Base-by-base conservation (phyloP, 768 basidiomycete species). In the Cyclocybe cylindracea region DNA sequence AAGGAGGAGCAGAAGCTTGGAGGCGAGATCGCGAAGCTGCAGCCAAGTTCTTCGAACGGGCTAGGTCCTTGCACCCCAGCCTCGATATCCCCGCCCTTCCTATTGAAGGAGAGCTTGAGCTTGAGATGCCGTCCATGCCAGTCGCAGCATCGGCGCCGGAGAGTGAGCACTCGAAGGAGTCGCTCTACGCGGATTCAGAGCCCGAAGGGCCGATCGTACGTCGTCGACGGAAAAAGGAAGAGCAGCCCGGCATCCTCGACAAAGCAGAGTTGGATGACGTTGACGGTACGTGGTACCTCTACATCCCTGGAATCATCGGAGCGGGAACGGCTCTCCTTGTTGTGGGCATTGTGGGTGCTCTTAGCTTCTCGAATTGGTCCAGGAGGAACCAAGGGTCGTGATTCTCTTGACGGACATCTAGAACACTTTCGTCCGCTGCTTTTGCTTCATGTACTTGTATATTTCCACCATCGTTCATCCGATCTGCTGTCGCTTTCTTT, bases 321-420 rank as follows among this genome's bases (percentile, higher is more conserved):
- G 90, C 89, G 19, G 90, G 89, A n/a, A 91, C 89, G 16, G 90
- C 90, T 39, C 63, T 92, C 49, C 75, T 91, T 39, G 86, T 91
- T 16, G 85, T 89, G 16, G 87, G 87, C 0, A 85, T 89, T 34
- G 84, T 91, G 16, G 88, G 89, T 2, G 86, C 86, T 5, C 67
- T 92, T 57, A 88, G 89, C 55, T 82, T 92, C 64, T 88, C 88
- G 4, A 78, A 71, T 13, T 82, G 79, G 74, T 86, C 85, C 59
- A 78, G 85, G 66, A 77, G 85, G 56, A 86, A 79, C 58, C 85
- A 87, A 62, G 78, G 82, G 7, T 83, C 82, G 53, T 85, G 24
- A 24, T 24, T 5, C 3, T 24, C 24, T 24, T 24, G 24, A 5
- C 2, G 5, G 24, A 24, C 24, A 3, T 24, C 24, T 24, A 24